These are phyloP conservation scores for Penicillium decumbens DNA, from an alignment of 2,329 filamentous ascomycete species.

Conservation along the genomic window DNA sequence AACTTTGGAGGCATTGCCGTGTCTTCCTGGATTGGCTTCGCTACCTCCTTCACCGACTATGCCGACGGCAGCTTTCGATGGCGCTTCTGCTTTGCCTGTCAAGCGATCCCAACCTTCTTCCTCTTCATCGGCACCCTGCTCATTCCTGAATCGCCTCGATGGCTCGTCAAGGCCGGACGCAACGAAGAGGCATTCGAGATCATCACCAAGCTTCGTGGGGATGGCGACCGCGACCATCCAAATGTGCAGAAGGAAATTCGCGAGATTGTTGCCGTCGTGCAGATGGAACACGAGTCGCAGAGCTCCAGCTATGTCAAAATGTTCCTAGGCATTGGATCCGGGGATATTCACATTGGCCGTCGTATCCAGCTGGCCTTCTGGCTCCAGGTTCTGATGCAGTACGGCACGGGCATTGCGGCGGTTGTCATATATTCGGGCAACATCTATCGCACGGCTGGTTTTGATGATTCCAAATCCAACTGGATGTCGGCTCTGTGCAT, in stretches of 20 bases:
- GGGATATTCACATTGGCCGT: conserved; percentile 26
- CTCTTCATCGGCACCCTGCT: conserved; percentile 16
- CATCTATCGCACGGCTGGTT: conserved; percentile 29
- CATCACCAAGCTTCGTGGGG: conserved; percentile 20
- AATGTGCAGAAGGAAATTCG: conserved; percentile 59
- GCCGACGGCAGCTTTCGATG: conserved; percentile 18
- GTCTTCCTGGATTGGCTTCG: conserved; percentile 28
- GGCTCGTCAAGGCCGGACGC: conserved; percentile 22
- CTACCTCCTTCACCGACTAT: conserved; percentile 12
- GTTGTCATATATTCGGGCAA: conserved; percentile 27
- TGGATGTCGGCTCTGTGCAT: conserved; percentile 28
- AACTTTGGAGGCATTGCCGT: conserved; percentile 30
- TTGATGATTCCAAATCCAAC: conserved; percentile 21
- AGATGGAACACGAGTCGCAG: conserved; percentile 22
- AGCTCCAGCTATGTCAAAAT: conserved; percentile 23
- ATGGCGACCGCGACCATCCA: conserved; percentile 43
- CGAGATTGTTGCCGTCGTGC: conserved; percentile 32
- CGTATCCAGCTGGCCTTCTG: conserved; percentile 30
- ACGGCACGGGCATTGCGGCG: conserved; percentile 30
- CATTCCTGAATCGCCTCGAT: conserved; percentile 26
- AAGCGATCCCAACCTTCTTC: conserved; percentile 17
- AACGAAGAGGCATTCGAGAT: conserved; percentile 22
- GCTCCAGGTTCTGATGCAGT: conserved; percentile 31
- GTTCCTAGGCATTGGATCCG: conserved; percentile 25
- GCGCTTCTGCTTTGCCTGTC: conserved; percentile 24